These are phyloP conservation scores for Sclerospora graminicola DNA, from an alignment of 352 stramenopile genomes.

Conservation along the genomic window DNA sequence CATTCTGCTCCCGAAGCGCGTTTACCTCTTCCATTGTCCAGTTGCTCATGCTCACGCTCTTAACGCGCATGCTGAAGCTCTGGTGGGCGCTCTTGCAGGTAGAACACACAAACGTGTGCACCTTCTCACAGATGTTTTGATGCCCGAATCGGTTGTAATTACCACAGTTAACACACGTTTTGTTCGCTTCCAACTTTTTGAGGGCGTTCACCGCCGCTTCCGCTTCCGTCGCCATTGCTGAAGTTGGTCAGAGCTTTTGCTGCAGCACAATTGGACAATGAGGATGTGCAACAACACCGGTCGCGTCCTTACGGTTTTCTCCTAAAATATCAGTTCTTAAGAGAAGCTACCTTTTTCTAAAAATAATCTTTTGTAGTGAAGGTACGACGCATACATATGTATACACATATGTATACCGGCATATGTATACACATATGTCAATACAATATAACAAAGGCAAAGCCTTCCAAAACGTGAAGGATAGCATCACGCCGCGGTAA, in stretches of 20 bases:
- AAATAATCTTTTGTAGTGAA: too few relatives aligned
- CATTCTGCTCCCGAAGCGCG: constrained; percentile 74
- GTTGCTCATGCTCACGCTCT: constrained; percentile 92
- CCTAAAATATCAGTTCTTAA: too few relatives aligned
- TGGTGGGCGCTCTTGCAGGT: constrained; percentile 93
- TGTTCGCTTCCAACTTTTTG: constrained; percentile 79
- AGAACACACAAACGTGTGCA: constrained; percentile 90
- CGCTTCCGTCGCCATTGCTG: constrained; percentile 24
- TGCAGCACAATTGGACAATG: constrained; percentile 11
- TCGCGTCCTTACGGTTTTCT: constrained; percentile 10
- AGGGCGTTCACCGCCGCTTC: constrained; percentile 74
- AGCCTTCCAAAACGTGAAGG: too few relatives aligned
- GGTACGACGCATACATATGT: too few relatives aligned
- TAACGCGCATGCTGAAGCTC: constrained; percentile 91
- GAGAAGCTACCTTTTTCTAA: too few relatives aligned
- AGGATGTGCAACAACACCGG: constrained; percentile 7
- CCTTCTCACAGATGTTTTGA: constrained; percentile 88
- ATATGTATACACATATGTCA: too few relatives aligned
- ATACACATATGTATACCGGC: too few relatives aligned
- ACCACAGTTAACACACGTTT: constrained; percentile 78
- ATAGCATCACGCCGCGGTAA: too few relatives aligned
- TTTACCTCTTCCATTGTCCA: constrained; percentile 89
- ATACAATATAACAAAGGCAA: too few relatives aligned
- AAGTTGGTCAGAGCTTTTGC: neutral
- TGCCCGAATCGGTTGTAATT: constrained; percentile 88